phyloP scores from a whole-genome alignment of 2,329 filamentous ascomycete species.

The Fusarium chlamydosporum region DNA sequence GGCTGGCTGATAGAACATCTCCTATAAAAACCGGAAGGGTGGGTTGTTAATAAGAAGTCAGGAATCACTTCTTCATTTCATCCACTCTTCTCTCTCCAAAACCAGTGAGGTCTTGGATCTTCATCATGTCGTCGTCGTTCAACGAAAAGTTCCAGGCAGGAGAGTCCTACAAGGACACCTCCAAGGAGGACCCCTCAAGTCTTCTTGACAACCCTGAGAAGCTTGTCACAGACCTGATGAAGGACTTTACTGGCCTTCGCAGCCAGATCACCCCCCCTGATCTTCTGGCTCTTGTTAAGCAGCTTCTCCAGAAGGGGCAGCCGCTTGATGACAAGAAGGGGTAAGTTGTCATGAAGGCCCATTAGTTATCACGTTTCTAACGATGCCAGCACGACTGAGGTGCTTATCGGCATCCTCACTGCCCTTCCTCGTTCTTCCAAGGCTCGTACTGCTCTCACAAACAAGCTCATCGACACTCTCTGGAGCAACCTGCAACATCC shows the following conservation, averaged over 20 bases:
- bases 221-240: slow-evolving; percentile 54
- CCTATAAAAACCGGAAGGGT: slow-evolving; percentile 31
- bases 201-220: slow-evolving; percentile 54
- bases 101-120: neutral
- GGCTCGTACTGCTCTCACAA: slow-evolving; percentile 59
- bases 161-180: slow-evolving; percentile 54
- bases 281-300: slow-evolving; percentile 53
- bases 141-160: slow-evolving; percentile 58
- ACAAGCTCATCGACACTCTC: slow-evolving; percentile 65
- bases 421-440: slow-evolving; percentile 55
- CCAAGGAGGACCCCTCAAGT: slow-evolving; percentile 43
- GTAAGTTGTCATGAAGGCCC: slow-evolving; percentile 43
- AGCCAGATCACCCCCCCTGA: slow-evolving; percentile 51
- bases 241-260: slow-evolving; percentile 50
- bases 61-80: neutral
- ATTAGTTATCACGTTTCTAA: slow-evolving; percentile 24
- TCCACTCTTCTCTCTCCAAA: slow-evolving; percentile 4
- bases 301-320: slow-evolving; percentile 59
- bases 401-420: slow-evolving; percentile 59
- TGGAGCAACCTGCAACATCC: slow-evolving; percentile 70
- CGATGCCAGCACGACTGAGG: slow-evolving; percentile 56
- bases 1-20: neutral
- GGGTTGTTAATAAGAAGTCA: neutral
- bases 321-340: slow-evolving; percentile 70
- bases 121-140: slow-evolving; percentile 51